Evolutionary conservation across 192 early-diverging fungal species (phyloP), one percentile per base, ranked within the genome.

Genomic region (Spinellus fusiger): DNA sequence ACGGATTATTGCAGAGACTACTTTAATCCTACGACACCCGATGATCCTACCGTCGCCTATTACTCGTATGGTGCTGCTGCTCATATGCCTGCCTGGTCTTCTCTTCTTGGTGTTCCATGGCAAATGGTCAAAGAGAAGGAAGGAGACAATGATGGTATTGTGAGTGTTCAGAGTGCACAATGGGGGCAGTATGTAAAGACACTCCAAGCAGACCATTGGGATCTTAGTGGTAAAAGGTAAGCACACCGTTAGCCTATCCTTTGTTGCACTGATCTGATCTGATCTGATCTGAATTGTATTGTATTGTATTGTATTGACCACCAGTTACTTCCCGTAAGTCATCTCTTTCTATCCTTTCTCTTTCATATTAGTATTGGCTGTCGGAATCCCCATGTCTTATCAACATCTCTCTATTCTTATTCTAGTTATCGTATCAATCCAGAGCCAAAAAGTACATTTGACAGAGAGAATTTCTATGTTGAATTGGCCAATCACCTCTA

Each of bases 81-180:
- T 6, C 77, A 87, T 50, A 74, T 86, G 5, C 79, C 80, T 25
- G 83, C 83, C 12, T 75, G 91, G 44, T 82, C 82, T 6, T 75
- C 79, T 25, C 81, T 80, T 29, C 77, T 96, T 4, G 81, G 80
- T 18, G 84, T 93, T 25, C 86, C 93, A 6, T 84, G 90, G 65
- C 80, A 89, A 47, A 80, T 96, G 32, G 85, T 98, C 46, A 73
- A 79, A 32, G 71, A 74, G 15, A 79, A 81, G 10, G 95, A 95
- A 64, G 95, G 93, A 2, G 81, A 84, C 0, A 98, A 98, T 69
- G 95, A 98, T 73, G 95, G 95, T 7, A 73, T 98, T 56, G 95
- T 98, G 13, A 87, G 85, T 31, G 59, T 92, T 3, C 66, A 81
- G 10, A 89, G 86, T 65, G 93, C 95, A 4, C 78, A 79, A 65